Base-by-base conservation (phyloP, 2,329 filamentous ascomycete genomes). In the Aspergillus cejpii region DNA sequence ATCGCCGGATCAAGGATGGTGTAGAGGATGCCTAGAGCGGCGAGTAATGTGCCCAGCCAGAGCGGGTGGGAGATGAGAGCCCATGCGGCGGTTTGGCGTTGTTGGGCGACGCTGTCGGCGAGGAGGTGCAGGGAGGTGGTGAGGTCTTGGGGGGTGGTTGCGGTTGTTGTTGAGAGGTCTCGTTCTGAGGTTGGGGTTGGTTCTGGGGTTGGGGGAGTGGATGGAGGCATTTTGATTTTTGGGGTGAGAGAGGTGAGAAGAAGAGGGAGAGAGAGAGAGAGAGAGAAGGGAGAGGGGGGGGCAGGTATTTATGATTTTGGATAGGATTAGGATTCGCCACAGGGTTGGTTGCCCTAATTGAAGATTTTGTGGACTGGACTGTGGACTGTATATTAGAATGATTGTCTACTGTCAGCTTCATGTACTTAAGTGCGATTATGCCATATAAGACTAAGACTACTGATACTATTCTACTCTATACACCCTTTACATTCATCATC, bases 71-170 rank as follows among this genome's bases (percentile, higher is more conserved):
- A 78, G 49, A 86, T 72, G 47, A 92, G 70, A 50, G 78, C 70
- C 43, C 72, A 70, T 33, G 81, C 78, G 15, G 85, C 80, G 6
- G 76, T 69, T 61, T 87, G 83, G 50, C 84, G 81, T 72, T 92
- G 88, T 67, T 94, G 84, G 27, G 87, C 85, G 39, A 94, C 79
- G 47, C 83, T 87, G 66, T 91, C 87, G 49, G 87, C 84, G 29
- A 94, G 76, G 15, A 94, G 78, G 51, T 78, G 78, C 41, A 94
- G 73, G 14, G 83, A 83, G 44, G 80, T 75, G 51, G 81, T 69
- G 60, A 83, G 81, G 62, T 89, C 84, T 41, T 73, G 62, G 39
- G 78, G 70, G 39, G 64, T 57, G 40, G 62, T 62, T 19, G 73
- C 64, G 11, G 69, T n/a, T n/a, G n/a, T n/a, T n/a, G n/a, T n/a